Base-by-base conservation (phyloP, 2,329 filamentous ascomycete genomes). In the Macrophomina pseudophaseolina region DNA sequence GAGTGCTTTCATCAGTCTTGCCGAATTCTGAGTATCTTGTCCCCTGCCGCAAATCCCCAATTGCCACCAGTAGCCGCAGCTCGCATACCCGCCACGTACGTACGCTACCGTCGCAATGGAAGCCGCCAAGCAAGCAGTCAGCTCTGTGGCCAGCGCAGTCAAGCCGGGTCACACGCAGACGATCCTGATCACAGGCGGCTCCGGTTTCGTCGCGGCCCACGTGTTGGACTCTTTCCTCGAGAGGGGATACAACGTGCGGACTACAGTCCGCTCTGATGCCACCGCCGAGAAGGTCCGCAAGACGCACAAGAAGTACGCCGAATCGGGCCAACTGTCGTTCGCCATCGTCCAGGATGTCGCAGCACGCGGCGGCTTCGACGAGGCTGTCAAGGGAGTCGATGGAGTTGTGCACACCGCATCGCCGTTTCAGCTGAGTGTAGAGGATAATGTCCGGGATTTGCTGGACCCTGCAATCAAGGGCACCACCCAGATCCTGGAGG, bases 401-500 rank as follows among this genome's bases (percentile, higher is more conserved):
- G 80, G 74, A 0, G 75, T 84, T 0, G 78, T 84, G n/a, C 82
- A 84, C 58, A 76, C 80, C 2, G 82, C 82, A 6, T 83, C 80
- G 65, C 63, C 63, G 18, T 54, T 65, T 38, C 49, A 65, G 63
- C 12, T 54, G 28, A 48, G 30, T n/a, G 63, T 65, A 11, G 51
- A 65, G 63, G 30, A 65, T 40, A 54, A 63, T 30, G 56, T 66
- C n/a, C 28, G 51, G 35, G 65, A 66, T 51, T 73, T 84, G 0
- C 75, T 85, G 2, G 65, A 76, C 4, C 83, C 83, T 0, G 82
- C 82, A 1, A 81, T 84, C 35, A 80, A 82, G 48, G 82, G 83
- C 2, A 80, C 83, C 1, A 75, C 73, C 4, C 77, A 80, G 0
- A 75, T 85, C 18, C 71, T 85, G 8, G 73, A 75, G 3, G 76